A percentile compares a stretch with the other conserved stretches of the same genome.
These are phyloP conservation scores for Diplodia seriata DNA, from an alignment of 2,329 filamentous ascomycete genomes.

Conservation along the genomic window DNA sequence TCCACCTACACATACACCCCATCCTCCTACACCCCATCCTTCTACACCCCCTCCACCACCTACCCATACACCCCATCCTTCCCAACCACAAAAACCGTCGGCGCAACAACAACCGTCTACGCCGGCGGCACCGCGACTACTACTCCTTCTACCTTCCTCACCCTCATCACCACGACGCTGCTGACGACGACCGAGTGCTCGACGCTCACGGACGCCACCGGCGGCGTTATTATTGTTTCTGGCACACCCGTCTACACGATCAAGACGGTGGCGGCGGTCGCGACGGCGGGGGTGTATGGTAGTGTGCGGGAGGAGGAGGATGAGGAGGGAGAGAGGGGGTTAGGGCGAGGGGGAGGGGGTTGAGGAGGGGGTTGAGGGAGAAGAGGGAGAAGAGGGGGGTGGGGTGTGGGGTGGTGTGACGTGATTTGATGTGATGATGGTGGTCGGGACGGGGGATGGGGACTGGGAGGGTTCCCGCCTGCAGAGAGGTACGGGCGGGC, in stretches of 20 bases:
- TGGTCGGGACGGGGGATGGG: no score
- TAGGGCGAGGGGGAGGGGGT: no score
- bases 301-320: not conserved
- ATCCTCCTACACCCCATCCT: not conserved
- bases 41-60: not conserved
- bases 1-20: not conserved
- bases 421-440: no score
- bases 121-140: not conserved
- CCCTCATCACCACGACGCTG: not conserved
- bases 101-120: not conserved
- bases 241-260: not conserved
- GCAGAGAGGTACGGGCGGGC: no score
- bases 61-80: not conserved
- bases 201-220: not conserved
- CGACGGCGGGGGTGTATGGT: not conserved
- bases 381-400: no score
- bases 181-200: not conserved
- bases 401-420: no score
- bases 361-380: no score
- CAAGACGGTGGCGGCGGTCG: not conserved
- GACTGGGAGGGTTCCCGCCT: no score
- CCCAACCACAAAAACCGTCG: not conserved
- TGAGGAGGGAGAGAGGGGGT: no score
- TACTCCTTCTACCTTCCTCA: not conserved
- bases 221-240: not conserved